phyloP scores from a whole-genome alignment of 257 asterid species.

The Paulownia fortunei region DNA sequence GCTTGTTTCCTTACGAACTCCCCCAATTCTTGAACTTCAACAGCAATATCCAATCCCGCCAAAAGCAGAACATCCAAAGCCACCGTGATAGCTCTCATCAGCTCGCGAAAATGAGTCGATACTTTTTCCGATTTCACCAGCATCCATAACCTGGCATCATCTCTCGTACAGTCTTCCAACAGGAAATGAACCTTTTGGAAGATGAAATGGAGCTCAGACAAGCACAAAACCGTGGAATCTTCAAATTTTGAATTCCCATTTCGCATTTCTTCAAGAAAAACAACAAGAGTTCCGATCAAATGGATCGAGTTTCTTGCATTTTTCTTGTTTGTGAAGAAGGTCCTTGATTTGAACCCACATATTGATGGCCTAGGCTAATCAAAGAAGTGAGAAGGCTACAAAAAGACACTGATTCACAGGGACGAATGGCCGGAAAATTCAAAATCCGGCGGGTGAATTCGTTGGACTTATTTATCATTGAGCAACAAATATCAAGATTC shows the following conservation, averaged over 20 bases:
- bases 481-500: not conserved
- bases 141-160: constrained; percentile 65
- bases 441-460: constrained; percentile 79
- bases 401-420: constrained; percentile 60
- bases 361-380: constrained; percentile 52
- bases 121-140: constrained; percentile 55
- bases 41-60: constrained; percentile 36
- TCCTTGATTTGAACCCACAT: constrained; percentile 50
- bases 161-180: constrained; percentile 70
- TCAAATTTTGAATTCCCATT: constrained; percentile 20
- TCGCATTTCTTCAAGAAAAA: constrained; percentile 61
- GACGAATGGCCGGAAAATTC: constrained; percentile 83
- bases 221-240: constrained; percentile 38
- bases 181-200: constrained; percentile 74
- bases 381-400: constrained; percentile 54
- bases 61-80: constrained; percentile 69
- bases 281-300: constrained; percentile 55
- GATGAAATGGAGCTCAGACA: constrained; percentile 81
- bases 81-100: constrained; percentile 52
- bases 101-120: constrained; percentile 55
- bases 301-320: constrained; percentile 56
- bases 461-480: constrained; percentile 57
- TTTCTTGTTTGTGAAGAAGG: constrained; percentile 55
- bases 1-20: constrained; percentile 62
- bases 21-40: constrained; percentile 61